Evolutionary conservation across 179 eudicot species (phyloP).

Genomic region (Beta lomatogona): DNA sequence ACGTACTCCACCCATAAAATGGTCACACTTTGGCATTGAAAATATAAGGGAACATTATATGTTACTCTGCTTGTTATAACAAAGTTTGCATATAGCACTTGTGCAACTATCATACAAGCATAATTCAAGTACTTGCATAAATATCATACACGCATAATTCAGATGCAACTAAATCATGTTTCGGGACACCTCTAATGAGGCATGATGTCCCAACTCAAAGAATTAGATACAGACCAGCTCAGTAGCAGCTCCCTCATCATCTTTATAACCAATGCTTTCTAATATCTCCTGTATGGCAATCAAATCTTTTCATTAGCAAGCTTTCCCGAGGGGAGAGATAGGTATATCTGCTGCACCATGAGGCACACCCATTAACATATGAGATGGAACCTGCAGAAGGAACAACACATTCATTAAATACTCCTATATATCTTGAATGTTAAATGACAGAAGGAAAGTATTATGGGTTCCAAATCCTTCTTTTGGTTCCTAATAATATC

Average conservation of each 20-base stretch:
- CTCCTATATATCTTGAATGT: too few relatives aligned
- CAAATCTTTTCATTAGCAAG: conserved; percentile 58
- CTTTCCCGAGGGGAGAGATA: conserved; percentile 55
- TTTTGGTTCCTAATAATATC: neutral
- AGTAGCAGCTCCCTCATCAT: conserved; percentile 94
- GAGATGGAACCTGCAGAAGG: conserved; percentile 57
- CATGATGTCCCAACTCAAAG: neutral
- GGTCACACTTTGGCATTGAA: neutral
- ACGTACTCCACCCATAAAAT: too few relatives aligned
- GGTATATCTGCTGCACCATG: conserved; percentile 44
- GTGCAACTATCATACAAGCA: neutral
- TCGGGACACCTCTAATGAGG: neutral
- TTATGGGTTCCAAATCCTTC: too few relatives aligned
- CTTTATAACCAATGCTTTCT: conserved; percentile 75
- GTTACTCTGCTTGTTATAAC: neutral
- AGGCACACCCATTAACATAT: conserved; percentile 53
- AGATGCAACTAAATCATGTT: neutral
- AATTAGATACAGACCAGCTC: conserved; percentile 64
- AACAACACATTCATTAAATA: too few relatives aligned
- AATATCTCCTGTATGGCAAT: conserved; percentile 77
- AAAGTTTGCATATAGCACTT: neutral
- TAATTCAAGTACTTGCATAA: neutral
- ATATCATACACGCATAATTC: too few relatives aligned
- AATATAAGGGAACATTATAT: neutral
- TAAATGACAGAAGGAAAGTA: too few relatives aligned